phyloP scores from a whole-genome alignment of 2,329 filamentous ascomycete species.

The Epichloe elymi region DNA sequence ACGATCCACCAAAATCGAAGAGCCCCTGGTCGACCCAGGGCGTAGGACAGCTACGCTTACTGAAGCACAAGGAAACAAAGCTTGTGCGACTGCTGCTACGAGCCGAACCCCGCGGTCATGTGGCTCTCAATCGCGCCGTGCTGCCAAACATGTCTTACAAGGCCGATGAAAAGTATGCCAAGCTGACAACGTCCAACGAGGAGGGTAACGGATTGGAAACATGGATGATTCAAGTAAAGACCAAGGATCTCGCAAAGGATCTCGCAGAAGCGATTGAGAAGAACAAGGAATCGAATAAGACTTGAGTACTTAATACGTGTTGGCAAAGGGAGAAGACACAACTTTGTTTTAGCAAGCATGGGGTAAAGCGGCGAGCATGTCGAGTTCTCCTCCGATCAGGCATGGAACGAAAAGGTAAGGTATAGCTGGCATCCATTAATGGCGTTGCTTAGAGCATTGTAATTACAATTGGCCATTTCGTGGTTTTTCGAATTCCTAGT shows the following conservation, averaged over 20 bases:
- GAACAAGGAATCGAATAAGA: constrained; percentile 44
- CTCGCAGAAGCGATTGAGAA: constrained; percentile 39
- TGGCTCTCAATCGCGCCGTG: constrained; percentile 59
- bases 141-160: constrained; percentile 51
- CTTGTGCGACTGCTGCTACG: constrained; percentile 57
- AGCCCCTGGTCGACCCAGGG: constrained; percentile 57
- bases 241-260: constrained; percentile 40
- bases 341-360: neutral
- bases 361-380: neutral
- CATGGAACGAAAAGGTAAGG: neutral
- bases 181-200: constrained; percentile 43
- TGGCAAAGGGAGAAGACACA: neutral
- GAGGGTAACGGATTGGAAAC: constrained; percentile 48
- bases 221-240: constrained; percentile 62
- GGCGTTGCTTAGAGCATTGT: constrained; percentile 8
- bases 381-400: neutral
- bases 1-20: constrained; percentile 32
- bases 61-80: constrained; percentile 59
- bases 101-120: constrained; percentile 59
- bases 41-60: constrained; percentile 55
- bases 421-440: constrained; percentile 3
- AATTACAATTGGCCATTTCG: neutral
- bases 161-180: constrained; percentile 46
- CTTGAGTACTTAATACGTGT: constrained; percentile 15
- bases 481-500: neutral